Base-by-base conservation (phyloP, 202 grass and related monocot species). In the Bolboschoenoplectus hybrid region DNA sequence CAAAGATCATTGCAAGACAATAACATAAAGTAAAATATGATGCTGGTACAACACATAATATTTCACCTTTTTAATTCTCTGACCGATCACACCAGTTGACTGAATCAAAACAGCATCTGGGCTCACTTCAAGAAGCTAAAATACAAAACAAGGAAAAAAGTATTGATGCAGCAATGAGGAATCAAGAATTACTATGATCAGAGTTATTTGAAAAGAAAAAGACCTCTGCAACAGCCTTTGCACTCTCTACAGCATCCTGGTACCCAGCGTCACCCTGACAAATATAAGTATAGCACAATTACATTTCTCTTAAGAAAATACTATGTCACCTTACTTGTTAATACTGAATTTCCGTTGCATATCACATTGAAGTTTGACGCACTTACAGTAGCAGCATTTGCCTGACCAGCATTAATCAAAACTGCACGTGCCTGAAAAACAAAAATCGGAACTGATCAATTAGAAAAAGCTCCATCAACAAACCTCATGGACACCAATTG, bases 321-420 rank as follows among this genome's bases (percentile, higher is more conserved):
- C 39, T 9, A 64, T 50, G 84, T 81, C 47, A 75, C 72, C 72
- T 75, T 75, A 75, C 49, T 73, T 47, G 49, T 46, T 35, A 74
- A 36, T 81, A 32, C 46, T 82, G 3, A 62, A 84, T 51, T 39
- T 7, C 6, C 26, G 32, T 16, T 74, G 20, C 19, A 45, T 16
- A 63, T 39, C 71, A 35, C 84, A 55, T 73, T 81, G 52, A 84
- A 41, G 44, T 43, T 20, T 49, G 53, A 76, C 87, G 88, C 12
- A 91, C 96, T 98, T 91, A 98, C 96, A 49, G 96, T 98, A 58
- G 96, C 96, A 85, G 93, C 93, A 92, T 98, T 98, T 88, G 96
- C 96, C 89, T 98, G 96, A 49, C 96, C 96, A 88, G 96, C 93
- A 50, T 98, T 98, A 86, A 90, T 85, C 87, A 98, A 84, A 84